A percentile compares a stretch with the other conserved stretches of the same genome.
Conservation (phyloP, 768 basidiomycete species). For the Agrocybe pediades region DNA sequence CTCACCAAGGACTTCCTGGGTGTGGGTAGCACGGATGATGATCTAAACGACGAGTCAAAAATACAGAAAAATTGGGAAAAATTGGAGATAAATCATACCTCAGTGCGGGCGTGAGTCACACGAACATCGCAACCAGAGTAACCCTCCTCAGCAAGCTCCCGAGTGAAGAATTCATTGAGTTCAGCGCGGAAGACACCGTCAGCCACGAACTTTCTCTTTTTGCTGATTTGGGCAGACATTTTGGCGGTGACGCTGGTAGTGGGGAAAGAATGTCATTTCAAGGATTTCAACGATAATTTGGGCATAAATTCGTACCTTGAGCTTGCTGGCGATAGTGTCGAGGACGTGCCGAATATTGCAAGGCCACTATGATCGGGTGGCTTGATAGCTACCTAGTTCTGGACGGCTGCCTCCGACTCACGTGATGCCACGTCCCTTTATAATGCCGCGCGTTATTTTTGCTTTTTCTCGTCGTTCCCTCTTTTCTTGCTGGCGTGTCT, state of each 20-base stretch:
- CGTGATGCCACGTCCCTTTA: constrained; percentile 17
- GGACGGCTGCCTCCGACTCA: constrained; percentile 28
- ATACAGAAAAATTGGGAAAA: neutral
- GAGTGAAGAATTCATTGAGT: constrained; percentile 97
- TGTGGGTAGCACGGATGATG: constrained; percentile 99
- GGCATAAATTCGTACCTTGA: constrained; percentile 26
- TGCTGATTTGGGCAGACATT: constrained; percentile 90
- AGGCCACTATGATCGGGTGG: constrained; percentile 25
- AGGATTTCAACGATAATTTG: neutral
- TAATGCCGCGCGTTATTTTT: constrained; percentile 4
- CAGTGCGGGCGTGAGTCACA: constrained; percentile 98
- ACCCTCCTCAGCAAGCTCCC: constrained; percentile 98
- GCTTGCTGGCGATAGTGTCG: constrained; percentile 28
- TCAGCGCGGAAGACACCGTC: constrained; percentile 99
- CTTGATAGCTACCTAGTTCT: constrained; percentile 33
- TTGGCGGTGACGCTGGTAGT: constrained; percentile 21
- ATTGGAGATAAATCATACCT: constrained; percentile 48
- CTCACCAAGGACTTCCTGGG: constrained; percentile 97
- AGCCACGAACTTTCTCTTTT: constrained; percentile 98
- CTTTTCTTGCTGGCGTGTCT: neutral
- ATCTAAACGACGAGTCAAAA: constrained; percentile 52
- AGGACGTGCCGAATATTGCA: constrained; percentile 22
- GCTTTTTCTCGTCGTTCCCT: neutral
- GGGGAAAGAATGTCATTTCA: neutral
- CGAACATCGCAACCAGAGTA: constrained; percentile 99